These are phyloP conservation scores for Trypanosoma lewisi DNA, from an alignment of 208 protist species.

Conservation along the genomic window DNA sequence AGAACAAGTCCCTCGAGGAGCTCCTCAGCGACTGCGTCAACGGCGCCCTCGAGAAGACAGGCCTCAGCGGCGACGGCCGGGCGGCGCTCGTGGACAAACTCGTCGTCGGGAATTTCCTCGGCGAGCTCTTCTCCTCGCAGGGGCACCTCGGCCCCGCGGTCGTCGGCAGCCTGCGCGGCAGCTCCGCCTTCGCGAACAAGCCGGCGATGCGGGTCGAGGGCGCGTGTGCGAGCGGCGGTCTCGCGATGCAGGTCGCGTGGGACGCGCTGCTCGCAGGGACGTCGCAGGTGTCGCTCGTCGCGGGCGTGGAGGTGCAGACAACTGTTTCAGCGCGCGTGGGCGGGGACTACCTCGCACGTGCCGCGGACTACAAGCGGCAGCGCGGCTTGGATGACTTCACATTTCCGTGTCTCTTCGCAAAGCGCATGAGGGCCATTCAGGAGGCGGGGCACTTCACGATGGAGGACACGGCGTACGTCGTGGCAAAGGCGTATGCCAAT, in stretches of 20 bases:
- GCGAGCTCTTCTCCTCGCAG: constrained; percentile 88
- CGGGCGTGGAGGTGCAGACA: constrained; percentile 90
- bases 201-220: constrained; percentile 85
- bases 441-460: constrained; percentile 75
- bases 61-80: constrained; percentile 33
- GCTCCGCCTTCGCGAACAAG: constrained; percentile 54
- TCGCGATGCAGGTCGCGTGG: constrained; percentile 59
- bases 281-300: constrained; percentile 65
- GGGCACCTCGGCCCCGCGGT: constrained; percentile 84
- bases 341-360: constrained; percentile 89
- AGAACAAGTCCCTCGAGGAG: constrained; percentile 82
- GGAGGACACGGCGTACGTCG: constrained; percentile 85
- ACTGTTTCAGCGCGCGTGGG: constrained; percentile 75
- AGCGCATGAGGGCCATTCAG: constrained; percentile 78
- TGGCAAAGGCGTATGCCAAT: constrained; percentile 88
- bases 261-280: constrained; percentile 62
- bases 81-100: constrained; percentile 73
- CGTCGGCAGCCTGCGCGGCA: constrained; percentile 44
- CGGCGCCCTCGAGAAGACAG: constrained; percentile 51
- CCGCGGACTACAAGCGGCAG: constrained; percentile 84
- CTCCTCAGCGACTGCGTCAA: constrained; percentile 58
- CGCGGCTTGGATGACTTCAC: constrained; percentile 90
- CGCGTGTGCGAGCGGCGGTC: constrained; percentile 88
- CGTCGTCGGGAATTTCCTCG: constrained; percentile 83
- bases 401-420: constrained; percentile 90